Evolutionary conservation across 148 eudicot genomes (phyloP), one percentile per base, ranked within the genome.

Genomic region (Spergularia bocconei): DNA sequence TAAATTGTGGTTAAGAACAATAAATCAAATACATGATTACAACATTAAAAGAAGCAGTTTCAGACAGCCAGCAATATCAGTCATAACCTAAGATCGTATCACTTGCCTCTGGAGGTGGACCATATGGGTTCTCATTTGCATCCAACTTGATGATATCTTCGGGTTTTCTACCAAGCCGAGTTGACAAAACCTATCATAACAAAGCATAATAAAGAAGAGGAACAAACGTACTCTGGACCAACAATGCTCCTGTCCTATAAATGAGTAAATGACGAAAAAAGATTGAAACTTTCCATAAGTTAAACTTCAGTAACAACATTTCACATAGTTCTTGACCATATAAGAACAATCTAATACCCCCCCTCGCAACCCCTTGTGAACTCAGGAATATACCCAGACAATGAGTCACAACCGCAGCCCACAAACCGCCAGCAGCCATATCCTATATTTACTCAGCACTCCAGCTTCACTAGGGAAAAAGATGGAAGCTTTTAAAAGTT

Each of bases 101-200:
- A 71, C 88, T 83, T 92, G 79, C 99, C 96, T 95, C 99, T 73
- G 99, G 99, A 50, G 99, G 99, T 64, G 99, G 97, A 74, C 97
- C 99, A 72, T 95, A 92, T 62, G 96, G 97, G 67, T 94, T 94
- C 80, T 94, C 98, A 75, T 95, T 95, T 58, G 98, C 98, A 79
- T 95, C 98, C 79, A 95, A 76, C 77, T 92, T 95, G 77, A 95
- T 73, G 38, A 92, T 95, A 71, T 95, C 97, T 80, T 95, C 97
- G 12, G 97, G 97, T 84, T 95, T 90, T 78, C 96, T 86, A 76
- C 99, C 97, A 71, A 95, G 94, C 21, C 90, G 97, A 72, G 97
- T 82, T 52, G 99, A 95, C 78, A 95, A 80, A 59, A 95, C 97
- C 99, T 95, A 83, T 38, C 79, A 78, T 17, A 33, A 58, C 20